Conservation (phyloP, 176 grass and related monocot species). For the Zoysia japonica region DNA sequence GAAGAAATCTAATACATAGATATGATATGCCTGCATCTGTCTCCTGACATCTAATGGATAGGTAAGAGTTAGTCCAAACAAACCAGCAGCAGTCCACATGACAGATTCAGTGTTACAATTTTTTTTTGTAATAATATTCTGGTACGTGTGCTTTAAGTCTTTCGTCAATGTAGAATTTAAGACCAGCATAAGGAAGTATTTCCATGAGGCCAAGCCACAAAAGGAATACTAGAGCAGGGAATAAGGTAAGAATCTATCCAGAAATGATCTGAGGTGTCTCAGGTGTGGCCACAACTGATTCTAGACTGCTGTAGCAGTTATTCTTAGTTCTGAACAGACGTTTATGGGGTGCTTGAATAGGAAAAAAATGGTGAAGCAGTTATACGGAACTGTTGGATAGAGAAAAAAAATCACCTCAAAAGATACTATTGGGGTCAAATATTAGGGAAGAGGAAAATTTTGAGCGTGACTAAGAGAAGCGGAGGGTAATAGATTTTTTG, state of each 20-base stretch:
- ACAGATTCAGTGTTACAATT: conserved; percentile 74
- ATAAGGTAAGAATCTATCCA: conserved; percentile 15
- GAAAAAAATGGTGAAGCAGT: no score
- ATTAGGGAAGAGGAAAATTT: no score
- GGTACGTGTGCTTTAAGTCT: conserved; percentile 79
- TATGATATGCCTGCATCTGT: conserved; percentile 83
- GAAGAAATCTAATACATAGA: not conserved
- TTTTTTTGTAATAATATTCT: conserved; percentile 60
- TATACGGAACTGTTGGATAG: no score
- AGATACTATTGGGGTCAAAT: no score
- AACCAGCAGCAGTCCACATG: conserved; percentile 95
- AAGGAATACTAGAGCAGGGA: not conserved
- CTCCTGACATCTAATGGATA: conserved; percentile 97
- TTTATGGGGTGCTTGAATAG: not conserved
- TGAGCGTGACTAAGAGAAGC: no score
- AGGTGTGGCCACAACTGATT: not conserved
- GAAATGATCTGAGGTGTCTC: not conserved
- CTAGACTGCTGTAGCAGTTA: not conserved
- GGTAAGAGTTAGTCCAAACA: conserved; percentile 95
- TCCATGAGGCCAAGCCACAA: conserved; percentile 44
- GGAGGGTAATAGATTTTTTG: no score
- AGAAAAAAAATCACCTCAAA: no score
- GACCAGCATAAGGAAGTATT: conserved; percentile 97
- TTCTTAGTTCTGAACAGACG: not conserved
- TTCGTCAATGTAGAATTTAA: conserved; percentile 99